Conservation (phyloP, 208 protist species). For the Crithidia expoeki region DNA sequence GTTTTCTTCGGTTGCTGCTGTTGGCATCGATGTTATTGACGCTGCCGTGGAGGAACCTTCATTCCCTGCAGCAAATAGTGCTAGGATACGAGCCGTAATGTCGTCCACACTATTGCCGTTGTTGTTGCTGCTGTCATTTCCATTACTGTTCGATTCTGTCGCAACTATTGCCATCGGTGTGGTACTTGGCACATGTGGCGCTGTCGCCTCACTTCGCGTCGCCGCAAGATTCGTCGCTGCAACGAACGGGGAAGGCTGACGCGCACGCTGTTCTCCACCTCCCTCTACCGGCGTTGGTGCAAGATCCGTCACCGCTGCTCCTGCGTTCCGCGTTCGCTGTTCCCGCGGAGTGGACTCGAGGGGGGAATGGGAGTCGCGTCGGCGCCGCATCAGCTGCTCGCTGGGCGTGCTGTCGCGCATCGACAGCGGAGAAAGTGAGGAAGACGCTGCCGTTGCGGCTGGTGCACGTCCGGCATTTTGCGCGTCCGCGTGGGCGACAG, state of each 20-base stretch:
- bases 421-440: slow-evolving; percentile 3
- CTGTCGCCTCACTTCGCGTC: background rate
- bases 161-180: background rate
- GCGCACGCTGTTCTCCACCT: background rate
- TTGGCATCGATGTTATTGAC: background rate
- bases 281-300: background rate
- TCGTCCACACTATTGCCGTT: slow-evolving; percentile 11
- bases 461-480: background rate
- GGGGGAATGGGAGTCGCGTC: slow-evolving; percentile 16
- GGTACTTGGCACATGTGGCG: background rate
- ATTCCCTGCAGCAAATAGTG: slow-evolving; percentile 34
- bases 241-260: background rate
- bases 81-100: slow-evolving; percentile 39
- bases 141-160: background rate
- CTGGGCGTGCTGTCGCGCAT: slow-evolving; percentile 13
- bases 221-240: background rate
- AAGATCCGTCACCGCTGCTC: background rate
- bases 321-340: background rate
- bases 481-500: background rate
- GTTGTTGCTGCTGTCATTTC: background rate
- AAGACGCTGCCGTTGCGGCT: background rate
- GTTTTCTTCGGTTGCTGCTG: background rate
- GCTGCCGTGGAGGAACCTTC: background rate
- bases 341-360: background rate
- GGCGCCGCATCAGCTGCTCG: slow-evolving; percentile 32